A percentile compares a stretch with the other conserved stretches of the same genome.
These are phyloP conservation scores for Cladobotryum protrusum DNA, from an alignment of 2,329 filamentous ascomycete genomes.

Conservation along the genomic window DNA sequence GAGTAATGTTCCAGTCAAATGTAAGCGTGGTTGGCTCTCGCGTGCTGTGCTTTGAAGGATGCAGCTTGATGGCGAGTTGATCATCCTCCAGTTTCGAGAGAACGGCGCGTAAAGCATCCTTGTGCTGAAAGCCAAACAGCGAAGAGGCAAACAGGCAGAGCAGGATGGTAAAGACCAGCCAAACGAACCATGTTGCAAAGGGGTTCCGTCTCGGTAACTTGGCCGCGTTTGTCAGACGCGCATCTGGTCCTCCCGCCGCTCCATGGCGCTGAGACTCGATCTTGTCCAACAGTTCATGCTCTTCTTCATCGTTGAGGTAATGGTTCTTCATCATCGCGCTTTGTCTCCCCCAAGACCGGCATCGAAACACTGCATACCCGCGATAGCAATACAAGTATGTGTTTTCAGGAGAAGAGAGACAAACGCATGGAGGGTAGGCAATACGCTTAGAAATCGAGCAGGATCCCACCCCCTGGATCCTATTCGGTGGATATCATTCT, in stretches of 20 bases:
- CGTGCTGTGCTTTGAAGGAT: constrained; percentile 12
- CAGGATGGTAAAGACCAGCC: constrained; percentile 3
- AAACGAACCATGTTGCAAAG: constrained; percentile 1
- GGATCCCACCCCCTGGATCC: too few relatives aligned
- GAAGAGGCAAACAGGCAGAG: constrained; percentile 1
- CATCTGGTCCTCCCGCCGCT: constrained; percentile 1
- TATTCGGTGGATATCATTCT: too few relatives aligned
- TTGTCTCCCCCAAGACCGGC: neutral
- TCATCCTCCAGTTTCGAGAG: neutral
- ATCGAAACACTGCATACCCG: too few relatives aligned
- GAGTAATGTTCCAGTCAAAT: constrained; percentile 18
- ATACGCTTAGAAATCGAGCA: too few relatives aligned
- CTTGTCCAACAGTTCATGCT: neutral
- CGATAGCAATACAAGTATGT: too few relatives aligned
- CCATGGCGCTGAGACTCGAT: neutral
- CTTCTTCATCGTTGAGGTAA: neutral
- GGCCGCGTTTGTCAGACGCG: neutral
- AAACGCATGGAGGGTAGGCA: neutral
- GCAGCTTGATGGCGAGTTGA: constrained; percentile 15
- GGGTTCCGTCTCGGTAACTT: neutral
- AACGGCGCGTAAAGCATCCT: neutral
- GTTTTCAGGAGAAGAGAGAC: neutral
- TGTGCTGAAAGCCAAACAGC: constrained; percentile 1
- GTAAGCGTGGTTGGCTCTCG: constrained; percentile 12
- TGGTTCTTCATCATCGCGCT: neutral